These are phyloP conservation scores for Thermothelomyces thermophilus DNA, from an alignment of 2,329 filamentous ascomycete species.

Conservation along the genomic window DNA sequence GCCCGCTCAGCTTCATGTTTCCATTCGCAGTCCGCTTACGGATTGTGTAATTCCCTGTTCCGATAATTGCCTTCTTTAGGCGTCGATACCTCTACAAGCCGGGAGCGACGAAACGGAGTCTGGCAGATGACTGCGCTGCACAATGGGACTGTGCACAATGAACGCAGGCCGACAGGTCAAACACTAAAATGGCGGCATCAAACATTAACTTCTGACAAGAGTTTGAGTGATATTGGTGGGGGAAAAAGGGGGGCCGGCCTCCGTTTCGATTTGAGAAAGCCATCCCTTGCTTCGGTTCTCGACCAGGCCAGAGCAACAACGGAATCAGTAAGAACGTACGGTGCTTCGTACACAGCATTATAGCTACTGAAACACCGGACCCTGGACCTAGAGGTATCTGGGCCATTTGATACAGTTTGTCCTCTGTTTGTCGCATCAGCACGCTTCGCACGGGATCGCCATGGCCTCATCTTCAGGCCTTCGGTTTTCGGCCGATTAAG, in stretches of 20 bases:
- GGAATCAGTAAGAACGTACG: too few relatives aligned
- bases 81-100: constrained; percentile 2
- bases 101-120: background rate
- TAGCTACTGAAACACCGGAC: too few relatives aligned
- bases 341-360: too few relatives aligned
- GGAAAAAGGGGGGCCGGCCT: too few relatives aligned
- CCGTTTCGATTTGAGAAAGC: too few relatives aligned
- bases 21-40: too few relatives aligned
- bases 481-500: background rate
- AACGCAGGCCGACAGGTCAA: background rate
- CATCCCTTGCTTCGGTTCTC: too few relatives aligned
- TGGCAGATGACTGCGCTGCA: constrained; percentile 1
- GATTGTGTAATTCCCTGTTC: background rate
- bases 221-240: too few relatives aligned
- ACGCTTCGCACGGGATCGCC: constrained; percentile 3
- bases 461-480: constrained; percentile 11
- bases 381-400: background rate
- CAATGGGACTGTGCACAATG: background rate
- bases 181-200: background rate
- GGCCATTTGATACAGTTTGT: background rate
- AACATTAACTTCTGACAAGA: too few relatives aligned
- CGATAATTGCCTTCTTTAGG: constrained; percentile 15
- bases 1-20: too few relatives aligned
- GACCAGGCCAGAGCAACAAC: too few relatives aligned
- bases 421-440: constrained; percentile 2